Evolutionary conservation across 106 monocot genomes (phyloP).

Genomic region (Dioscorea zingiberensis): DNA sequence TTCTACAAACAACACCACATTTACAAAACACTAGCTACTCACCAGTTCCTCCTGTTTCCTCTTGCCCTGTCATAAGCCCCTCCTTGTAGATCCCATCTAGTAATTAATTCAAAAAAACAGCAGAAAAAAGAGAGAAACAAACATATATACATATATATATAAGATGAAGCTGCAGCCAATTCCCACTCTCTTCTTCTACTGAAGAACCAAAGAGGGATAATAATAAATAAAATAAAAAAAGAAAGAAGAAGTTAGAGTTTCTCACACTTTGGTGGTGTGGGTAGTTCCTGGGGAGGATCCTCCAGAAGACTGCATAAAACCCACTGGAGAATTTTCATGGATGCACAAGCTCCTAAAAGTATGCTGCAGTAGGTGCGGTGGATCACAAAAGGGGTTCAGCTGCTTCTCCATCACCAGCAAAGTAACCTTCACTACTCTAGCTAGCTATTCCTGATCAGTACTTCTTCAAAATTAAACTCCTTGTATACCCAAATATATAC

Average conservation of each 20-base stretch:
- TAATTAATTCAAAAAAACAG: not conserved
- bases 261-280: slow-evolving; percentile 97
- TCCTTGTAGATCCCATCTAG: slow-evolving; percentile 74
- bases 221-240: not conserved
- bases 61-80: slow-evolving; percentile 53
- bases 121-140: not conserved
- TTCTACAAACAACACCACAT: not conserved
- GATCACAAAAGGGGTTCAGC: slow-evolving; percentile 36
- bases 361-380: slow-evolving; percentile 55
- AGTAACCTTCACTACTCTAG: too few relatives aligned
- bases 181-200: too few relatives aligned
- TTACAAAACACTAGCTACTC: not conserved
- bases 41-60: slow-evolving; percentile 85
- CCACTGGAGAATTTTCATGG: slow-evolving; percentile 73
- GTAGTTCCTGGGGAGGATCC: slow-evolving; percentile 92
- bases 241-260: not conserved
- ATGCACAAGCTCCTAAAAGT: slow-evolving; percentile 69
- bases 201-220: too few relatives aligned
- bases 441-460: too few relatives aligned
- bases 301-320: slow-evolving; percentile 99
- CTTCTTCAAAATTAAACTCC: too few relatives aligned
- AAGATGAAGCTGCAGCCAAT: too few relatives aligned
- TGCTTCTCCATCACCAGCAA: slow-evolving; percentile 53
- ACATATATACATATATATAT: too few relatives aligned
- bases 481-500: not conserved